Evolutionary conservation across 2,329 filamentous ascomycete genomes (phyloP).

Genomic region (Neofusicoccum sp.): DNA sequence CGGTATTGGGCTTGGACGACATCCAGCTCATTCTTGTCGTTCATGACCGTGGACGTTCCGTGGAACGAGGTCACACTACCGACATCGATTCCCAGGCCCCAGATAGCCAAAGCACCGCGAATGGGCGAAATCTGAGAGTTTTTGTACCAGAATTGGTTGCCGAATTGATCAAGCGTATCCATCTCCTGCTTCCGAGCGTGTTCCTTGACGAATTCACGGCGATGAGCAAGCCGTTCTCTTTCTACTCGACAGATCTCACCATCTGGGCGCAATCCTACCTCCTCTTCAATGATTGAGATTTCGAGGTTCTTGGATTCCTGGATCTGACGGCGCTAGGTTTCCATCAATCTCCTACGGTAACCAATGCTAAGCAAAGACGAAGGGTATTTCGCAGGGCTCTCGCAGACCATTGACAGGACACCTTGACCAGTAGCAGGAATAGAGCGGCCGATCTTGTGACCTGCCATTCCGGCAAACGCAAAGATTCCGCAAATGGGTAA

Average conservation of each 20-base stretch:
- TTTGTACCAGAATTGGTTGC: slow-evolving; percentile 98
- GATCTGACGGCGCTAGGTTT: slow-evolving; percentile 21
- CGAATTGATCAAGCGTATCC: slow-evolving; percentile 85
- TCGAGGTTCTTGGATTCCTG: slow-evolving; percentile 17
- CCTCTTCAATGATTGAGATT: slow-evolving; percentile 12
- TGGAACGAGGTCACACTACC: slow-evolving; percentile 96
- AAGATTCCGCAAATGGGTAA: slow-evolving; percentile 37
- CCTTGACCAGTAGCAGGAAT: slow-evolving; percentile 42
- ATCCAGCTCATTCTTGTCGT: slow-evolving; percentile 41
- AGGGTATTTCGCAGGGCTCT: slow-evolving; percentile 20
- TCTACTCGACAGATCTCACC: too few relatives aligned
- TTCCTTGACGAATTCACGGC: slow-evolving; percentile 78
- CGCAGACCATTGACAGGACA: slow-evolving; percentile 32
- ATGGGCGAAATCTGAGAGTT: slow-evolving; percentile 91
- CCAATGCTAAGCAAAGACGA: slow-evolving; percentile 29
- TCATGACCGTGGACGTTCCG: slow-evolving; percentile 61
- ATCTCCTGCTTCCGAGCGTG: slow-evolving; percentile 88
- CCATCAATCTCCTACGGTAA: slow-evolving; percentile 27
- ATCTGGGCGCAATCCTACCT: too few relatives aligned
- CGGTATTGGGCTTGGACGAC: slow-evolving; percentile 37
- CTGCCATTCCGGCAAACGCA: slow-evolving; percentile 33
- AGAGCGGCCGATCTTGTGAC: slow-evolving; percentile 38
- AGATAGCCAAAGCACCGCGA: slow-evolving; percentile 91
- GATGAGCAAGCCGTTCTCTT: slow-evolving; percentile 80
- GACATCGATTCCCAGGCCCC: slow-evolving; percentile 96